Evolutionary conservation across 306 rosid species (phyloP), one percentile per base, ranked within the genome.

Genomic region (Calophaca sinica): DNA sequence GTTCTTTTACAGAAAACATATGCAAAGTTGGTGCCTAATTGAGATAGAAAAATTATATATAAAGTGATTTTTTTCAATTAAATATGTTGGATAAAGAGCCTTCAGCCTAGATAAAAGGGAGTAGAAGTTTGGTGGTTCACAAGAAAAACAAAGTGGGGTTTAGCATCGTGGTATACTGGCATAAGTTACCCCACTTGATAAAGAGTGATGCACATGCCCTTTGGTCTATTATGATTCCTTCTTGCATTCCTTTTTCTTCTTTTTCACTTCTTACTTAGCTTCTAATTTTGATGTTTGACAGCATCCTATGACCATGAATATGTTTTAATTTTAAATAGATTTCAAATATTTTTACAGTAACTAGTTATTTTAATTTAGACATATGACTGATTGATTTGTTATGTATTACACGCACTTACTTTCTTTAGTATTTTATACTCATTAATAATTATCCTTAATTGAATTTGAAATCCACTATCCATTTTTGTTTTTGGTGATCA

Each of bases 171-270:
- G 86, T 74, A 79, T 60, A 74, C 55, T 80, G 86, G 82, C 80
- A 76, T 3, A 78, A 75, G 85, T 29, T 79, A 82, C 84, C 88
- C 97, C 91, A 86, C 91, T 78, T 81, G 92, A 87, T 57, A 79
- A 79, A 77, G 92, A 82, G 77, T 64, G 87, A 86, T 80, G 81
- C 93, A 88, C 90, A 87, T 87, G 93, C 78, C 55, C 35, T 57
- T 52, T 78, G 85, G 70, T 80, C 71, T 74, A 62, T 62, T 44
- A 49, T 74, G 76, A 64, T 75, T 74, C 70, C 64, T 33, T 59
- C 62, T 76, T 29, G 59, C 36, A 9, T 70, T 35, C 65, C 62
- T 20, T 79, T 31, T 31, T 68, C 20, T 38, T 35, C 14, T 46
- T 60, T 74, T 29, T 12, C 46, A 32, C 44, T 53, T 69, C 52